Conservation (phyloP, 352 stramenopile genomes). For the Aphanomyces cochlioides region DNA sequence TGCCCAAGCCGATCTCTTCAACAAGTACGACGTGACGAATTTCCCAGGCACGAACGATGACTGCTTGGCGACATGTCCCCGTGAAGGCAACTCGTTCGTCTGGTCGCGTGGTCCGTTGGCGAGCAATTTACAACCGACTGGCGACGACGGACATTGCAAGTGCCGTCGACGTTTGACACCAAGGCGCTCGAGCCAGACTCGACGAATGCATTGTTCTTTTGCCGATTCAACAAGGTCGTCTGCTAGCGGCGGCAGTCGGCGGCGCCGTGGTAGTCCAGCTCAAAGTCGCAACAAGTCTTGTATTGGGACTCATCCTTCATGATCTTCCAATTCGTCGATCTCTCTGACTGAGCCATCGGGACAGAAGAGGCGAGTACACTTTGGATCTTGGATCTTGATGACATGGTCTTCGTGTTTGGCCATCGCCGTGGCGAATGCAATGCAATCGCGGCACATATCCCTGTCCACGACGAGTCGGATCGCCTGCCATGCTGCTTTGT, state of each 20-base stretch:
- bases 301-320: too few species aligned
- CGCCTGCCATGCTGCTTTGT: slow-evolving; percentile 43
- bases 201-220: too few species aligned
- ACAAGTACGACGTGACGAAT: background rate
- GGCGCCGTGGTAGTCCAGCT: too few species aligned
- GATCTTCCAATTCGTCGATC: too few species aligned
- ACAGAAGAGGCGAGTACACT: slow-evolving; percentile 42
- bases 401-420: slow-evolving; percentile 40
- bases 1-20: background rate
- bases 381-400: slow-evolving; percentile 55
- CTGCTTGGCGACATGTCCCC: background rate
- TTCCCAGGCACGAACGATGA: background rate
- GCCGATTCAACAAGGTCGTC: too few species aligned
- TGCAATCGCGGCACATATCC: slow-evolving; percentile 72
- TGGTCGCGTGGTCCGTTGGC: background rate
- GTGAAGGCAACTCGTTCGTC: background rate
- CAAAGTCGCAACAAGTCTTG: too few species aligned
- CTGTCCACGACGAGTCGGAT: slow-evolving; percentile 62
- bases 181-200: background rate
- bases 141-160: background rate
- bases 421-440: slow-evolving; percentile 52
- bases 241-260: too few species aligned
- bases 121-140: background rate
- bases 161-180: background rate
- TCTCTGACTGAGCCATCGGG: background rate